Base-by-base conservation (phyloP, 805 yeast genomes). In the Lachancea lanzarotensis region DNA sequence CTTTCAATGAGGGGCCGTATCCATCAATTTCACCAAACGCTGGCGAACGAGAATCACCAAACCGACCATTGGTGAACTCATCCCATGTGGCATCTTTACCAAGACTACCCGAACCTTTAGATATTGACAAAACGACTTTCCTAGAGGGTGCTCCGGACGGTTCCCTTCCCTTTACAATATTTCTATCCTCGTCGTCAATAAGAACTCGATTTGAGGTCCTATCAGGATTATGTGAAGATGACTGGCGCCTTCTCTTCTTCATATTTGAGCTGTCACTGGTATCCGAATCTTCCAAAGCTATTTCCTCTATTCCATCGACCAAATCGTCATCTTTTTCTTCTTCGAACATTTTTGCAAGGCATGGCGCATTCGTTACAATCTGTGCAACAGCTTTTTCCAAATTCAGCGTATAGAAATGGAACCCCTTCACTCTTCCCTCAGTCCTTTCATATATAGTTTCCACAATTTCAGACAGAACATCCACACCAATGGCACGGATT, bases 11-110 rank as follows among this genome's bases (percentile, higher is more conserved):
- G 0, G 97, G 96, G 2, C 98, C 98, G 63, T 91, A 93, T 26
- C 98, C 98, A 63, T 90, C 97, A 55, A 91, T 87, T 67, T 91
- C 97, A 71, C 98, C 98, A 65, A 85, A 91, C 1, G 98, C 98
- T 16, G 97, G 96, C 29, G 96, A 87, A 56, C 93, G 74, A 0
- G 96, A 85, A 67, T 89, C 95, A 68, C 97, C 95, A 64, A 87
- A 88, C 68, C 98, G 76, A 60, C 97, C 96, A 65, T 90, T 88
- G 22, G 96, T 93, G 65, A 87, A 90, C 59, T 90, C 98, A 70
- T 90, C 98, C 98, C 98, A 90, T 1, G 90, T 85, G 3, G 95
- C 95, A 62, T 86, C 93, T 56, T 86, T 79, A 30, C 95, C 95
- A 22, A 87, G 59, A 2, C 82, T 76, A 33, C 95, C 95, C 52